A percentile compares a stretch with the other conserved stretches of the same genome.
Evolutionary conservation across 202 grass and related monocot genomes (phyloP).

Genomic region (Bolboschoenoplectus hybrid): DNA sequence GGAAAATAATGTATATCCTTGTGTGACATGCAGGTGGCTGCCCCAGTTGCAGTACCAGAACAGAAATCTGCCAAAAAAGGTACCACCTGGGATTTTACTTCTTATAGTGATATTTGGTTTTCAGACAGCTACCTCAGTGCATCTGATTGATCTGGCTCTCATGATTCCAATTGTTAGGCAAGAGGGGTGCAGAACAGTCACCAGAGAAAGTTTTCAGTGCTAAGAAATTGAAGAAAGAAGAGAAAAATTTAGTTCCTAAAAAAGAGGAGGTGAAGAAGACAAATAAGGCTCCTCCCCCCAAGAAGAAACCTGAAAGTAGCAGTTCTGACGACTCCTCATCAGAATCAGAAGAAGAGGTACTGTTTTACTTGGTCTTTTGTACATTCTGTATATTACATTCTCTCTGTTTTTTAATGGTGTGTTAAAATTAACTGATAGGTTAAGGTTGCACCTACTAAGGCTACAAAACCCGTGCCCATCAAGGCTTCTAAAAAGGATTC

Average conservation of each 20-base stretch:
- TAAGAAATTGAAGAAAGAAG: slow-evolving; percentile 71
- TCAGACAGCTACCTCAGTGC: background rate
- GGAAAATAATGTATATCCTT: background rate
- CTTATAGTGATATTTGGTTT: background rate
- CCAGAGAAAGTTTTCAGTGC: slow-evolving; percentile 58
- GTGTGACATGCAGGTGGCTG: slow-evolving; percentile 29
- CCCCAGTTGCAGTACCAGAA: slow-evolving; percentile 21
- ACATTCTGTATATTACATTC: slow-evolving; percentile 1
- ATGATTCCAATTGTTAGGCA: slow-evolving; percentile 48
- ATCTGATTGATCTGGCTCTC: background rate
- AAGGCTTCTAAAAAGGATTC: slow-evolving; percentile 48
- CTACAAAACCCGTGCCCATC: slow-evolving; percentile 36
- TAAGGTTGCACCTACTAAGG: slow-evolving; percentile 58
- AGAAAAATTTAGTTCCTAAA: slow-evolving; percentile 40
- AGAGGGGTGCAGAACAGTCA: slow-evolving; percentile 65
- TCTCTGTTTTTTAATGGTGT: background rate
- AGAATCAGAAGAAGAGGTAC: slow-evolving; percentile 82
- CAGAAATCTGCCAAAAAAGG: slow-evolving; percentile 72
- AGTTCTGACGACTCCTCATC: slow-evolving; percentile 69
- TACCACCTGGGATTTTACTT: slow-evolving; percentile 23
- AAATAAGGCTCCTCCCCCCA: slow-evolving; percentile 48
- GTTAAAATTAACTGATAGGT: slow-evolving; percentile 38
- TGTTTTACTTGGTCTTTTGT: slow-evolving; percentile 16
- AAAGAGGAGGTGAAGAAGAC: slow-evolving; percentile 43
- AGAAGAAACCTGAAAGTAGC: slow-evolving; percentile 75